Percentiles rank a stretch among this genome's conserved stretches.
These are phyloP conservation scores for Debaryomyces castellii DNA, from an alignment of 805 yeast species.

Conservation along the genomic window DNA sequence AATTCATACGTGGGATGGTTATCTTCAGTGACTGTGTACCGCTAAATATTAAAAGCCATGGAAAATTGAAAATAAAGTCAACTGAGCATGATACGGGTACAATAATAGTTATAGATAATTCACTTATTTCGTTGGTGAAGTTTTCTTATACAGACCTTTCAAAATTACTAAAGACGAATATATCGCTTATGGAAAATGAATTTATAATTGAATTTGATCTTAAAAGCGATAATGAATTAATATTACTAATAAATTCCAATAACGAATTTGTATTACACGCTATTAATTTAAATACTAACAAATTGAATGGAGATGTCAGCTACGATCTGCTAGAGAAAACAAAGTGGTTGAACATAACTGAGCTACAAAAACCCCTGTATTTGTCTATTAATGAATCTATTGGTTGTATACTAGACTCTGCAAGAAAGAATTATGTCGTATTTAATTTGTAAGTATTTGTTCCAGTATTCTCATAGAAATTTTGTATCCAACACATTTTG, in stretches of 20 bases:
- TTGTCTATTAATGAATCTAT: conserved; percentile 31
- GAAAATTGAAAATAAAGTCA: neutral
- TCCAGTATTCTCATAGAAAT: conserved; percentile 20
- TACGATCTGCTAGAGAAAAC: neutral
- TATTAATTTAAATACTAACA: neutral
- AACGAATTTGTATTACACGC: neutral
- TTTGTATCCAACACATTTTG: conserved; percentile 22
- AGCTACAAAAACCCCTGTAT: conserved; percentile 23
- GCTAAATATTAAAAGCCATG: conserved; percentile 6
- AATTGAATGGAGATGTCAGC: neutral
- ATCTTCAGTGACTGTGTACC: conserved; percentile 10
- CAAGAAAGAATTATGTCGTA: conserved; percentile 38
- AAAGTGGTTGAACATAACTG: neutral
- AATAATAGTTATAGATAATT: neutral
- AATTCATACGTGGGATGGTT: conserved; percentile 20
- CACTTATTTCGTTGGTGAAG: neutral
- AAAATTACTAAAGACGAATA: neutral
- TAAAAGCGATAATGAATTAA: conserved; percentile 6
- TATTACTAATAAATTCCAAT: conserved; percentile 3
- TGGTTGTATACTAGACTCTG: conserved; percentile 42
- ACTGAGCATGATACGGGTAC: conserved; percentile 4
- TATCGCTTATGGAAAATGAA: neutral
- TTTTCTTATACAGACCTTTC: conserved; percentile 1
- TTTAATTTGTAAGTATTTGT: conserved; percentile 17
- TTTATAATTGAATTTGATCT: conserved; percentile 4